Evolutionary conservation across 2,329 filamentous ascomycete genomes (phyloP).

Genomic region (Fusarium luffae): DNA sequence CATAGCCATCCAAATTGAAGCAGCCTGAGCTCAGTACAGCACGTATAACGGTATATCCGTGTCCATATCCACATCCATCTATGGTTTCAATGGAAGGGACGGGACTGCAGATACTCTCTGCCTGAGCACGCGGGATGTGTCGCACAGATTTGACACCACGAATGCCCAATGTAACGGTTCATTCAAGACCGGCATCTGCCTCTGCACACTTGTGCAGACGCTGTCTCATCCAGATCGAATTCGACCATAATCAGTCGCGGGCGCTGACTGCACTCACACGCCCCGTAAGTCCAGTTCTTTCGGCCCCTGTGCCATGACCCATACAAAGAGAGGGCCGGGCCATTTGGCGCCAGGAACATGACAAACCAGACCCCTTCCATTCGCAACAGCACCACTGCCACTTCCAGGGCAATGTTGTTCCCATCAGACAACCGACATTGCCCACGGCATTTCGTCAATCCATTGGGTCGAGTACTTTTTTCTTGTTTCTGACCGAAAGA

Average conservation of each 20-base stretch:
- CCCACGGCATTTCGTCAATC: conserved; percentile 1
- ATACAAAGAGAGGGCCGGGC: conserved; percentile 19
- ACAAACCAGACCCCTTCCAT: not conserved
- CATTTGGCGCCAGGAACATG: conserved; percentile 32
- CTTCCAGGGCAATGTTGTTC: not conserved
- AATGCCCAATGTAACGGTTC: conserved; percentile 30
- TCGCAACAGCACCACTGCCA: conserved; percentile 13
- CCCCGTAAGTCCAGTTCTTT: conserved; percentile 15
- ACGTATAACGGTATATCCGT: conserved; percentile 5
- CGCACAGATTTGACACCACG: conserved; percentile 33
- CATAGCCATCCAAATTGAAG: not conserved
- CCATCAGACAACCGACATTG: not conserved
- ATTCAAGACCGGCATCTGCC: conserved; percentile 17
- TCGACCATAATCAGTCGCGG: conserved; percentile 28
- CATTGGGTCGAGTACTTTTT: conserved; percentile 23
- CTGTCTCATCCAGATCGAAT: conserved; percentile 37
- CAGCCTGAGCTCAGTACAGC: not conserved
- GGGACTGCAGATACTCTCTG: conserved; percentile 14
- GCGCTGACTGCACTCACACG: conserved; percentile 22
- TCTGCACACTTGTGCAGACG: conserved; percentile 42
- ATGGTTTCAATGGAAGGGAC: conserved; percentile 7
- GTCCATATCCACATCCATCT: conserved; percentile 15
- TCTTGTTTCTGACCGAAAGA: conserved; percentile 31
- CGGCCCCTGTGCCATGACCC: conserved; percentile 36
- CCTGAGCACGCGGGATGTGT: conserved; percentile 30